A percentile compares a stretch with the other conserved stretches of the same genome.
Evolutionary conservation across 345 rosid species (phyloP).

Genomic region (Pseudoturritis turrita): DNA sequence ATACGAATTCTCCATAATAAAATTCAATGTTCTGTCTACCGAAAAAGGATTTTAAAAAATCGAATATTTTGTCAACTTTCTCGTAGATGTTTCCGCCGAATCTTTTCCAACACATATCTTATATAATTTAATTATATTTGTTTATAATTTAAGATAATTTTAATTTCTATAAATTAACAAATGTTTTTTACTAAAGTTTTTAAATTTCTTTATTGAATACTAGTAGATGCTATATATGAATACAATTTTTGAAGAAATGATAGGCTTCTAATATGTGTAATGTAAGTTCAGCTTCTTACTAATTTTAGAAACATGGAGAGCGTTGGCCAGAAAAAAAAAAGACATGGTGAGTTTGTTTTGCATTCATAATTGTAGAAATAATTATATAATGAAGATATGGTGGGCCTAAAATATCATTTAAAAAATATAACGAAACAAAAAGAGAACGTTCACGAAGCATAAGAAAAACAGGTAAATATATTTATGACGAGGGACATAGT

Average conservation of each 20-base stretch:
- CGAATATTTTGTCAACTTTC: too few species aligned
- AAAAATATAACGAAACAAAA: constrained; percentile 7
- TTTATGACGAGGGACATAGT: constrained; percentile 28
- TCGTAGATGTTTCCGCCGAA: too few species aligned
- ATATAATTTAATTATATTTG: too few species aligned
- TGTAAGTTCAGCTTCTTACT: constrained; percentile 10
- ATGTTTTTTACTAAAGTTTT: too few species aligned
- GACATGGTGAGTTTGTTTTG: constrained; percentile 9
- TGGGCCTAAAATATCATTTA: constrained; percentile 24
- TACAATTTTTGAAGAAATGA: not conserved
- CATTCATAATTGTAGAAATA: constrained; percentile 20
- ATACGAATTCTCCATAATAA: too few species aligned
- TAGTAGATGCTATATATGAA: not conserved
- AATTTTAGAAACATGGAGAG: constrained; percentile 4
- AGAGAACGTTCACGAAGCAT: constrained; percentile 32
- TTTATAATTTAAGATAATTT: too few species aligned
- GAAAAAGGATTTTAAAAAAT: too few species aligned
- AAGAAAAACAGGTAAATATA: constrained; percentile 29
- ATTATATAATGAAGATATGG: constrained; percentile 22
- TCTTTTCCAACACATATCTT: too few species aligned
- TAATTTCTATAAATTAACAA: too few species aligned
- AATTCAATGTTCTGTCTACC: too few species aligned
- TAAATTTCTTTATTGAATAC: not conserved
- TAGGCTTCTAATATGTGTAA: not conserved
- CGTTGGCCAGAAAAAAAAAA: not conserved